Evolutionary conservation across 2,329 filamentous ascomycete species (phyloP).

Genomic region (Paecilomyces niveus): DNA sequence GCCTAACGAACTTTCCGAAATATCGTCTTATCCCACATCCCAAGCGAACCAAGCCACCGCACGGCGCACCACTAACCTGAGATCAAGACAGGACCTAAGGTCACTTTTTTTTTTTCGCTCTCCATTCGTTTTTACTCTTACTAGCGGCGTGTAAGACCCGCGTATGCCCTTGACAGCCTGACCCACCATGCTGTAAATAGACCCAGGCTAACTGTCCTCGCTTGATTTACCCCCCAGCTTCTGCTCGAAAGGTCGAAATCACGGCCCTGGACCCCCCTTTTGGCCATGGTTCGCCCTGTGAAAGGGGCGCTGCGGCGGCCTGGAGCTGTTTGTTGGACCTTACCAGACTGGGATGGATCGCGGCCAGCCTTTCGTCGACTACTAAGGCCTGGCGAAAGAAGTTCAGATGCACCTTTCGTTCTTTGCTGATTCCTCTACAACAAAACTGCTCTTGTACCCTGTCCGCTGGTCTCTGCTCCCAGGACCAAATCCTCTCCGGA

Average conservation of each 20-base stretch:
- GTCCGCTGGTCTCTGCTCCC: not conserved
- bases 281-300: not conserved
- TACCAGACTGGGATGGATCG: not conserved
- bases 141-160: not conserved
- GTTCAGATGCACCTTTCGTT: not conserved
- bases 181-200: slow-evolving; percentile 1
- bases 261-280: not conserved
- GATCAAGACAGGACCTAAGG: not conserved
- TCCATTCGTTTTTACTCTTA: not conserved
- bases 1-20: not conserved
- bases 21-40: not conserved
- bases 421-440: not conserved
- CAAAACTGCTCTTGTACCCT: not conserved
- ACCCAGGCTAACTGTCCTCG: not conserved
- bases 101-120: not conserved
- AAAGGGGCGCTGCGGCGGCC: not conserved
- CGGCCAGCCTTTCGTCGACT: not conserved
- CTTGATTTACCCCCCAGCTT: not conserved
- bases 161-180: not conserved
- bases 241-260: not conserved
- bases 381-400: not conserved
- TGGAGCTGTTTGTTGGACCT: not conserved
- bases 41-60: not conserved
- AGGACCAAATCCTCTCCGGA: not conserved
- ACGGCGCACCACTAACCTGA: not conserved